Base-by-base conservation (phyloP, 768 basidiomycete species). In the Leccinum olivaceopallidum region DNA sequence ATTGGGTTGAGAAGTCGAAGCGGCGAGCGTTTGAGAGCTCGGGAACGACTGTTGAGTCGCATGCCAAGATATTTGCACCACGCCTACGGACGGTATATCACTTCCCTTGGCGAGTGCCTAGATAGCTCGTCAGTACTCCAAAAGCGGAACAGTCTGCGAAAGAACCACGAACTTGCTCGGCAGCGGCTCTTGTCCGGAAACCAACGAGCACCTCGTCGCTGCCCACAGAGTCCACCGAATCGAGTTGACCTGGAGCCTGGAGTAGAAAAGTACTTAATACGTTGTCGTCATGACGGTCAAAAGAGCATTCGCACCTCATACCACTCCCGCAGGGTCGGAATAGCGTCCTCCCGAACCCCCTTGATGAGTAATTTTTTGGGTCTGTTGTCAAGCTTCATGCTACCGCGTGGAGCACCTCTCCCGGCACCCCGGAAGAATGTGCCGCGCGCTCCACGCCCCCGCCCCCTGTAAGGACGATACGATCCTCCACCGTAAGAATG, bases 381-480 rank as follows among this genome's bases (percentile, higher is more conserved):
- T 18, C 94, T 85, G 69, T 95, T 94, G 73, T 97, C 94, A 30
- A 97, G 83, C 69, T 90, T 90, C 89, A 96, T 90, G 67, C 87
- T 93, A 10, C 80, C 78, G 47, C 88, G 82, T 10, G 86, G 80
- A 51, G 84, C 86, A 59, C 91, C 90, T 50, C 91, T 84, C 63
- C 82, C 79, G 9, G 78, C 80, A 47, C 81, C 81, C 14, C 89
- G 84, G 71, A 81, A 85, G 67, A 81, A 87, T 14, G 83, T 77
- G 51, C 92, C 74, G 0, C 79, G 79, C 28, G 72, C 75, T 3
- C 87, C 89, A 57, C 89, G 79, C 34, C 79, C 84, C 26, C 87
- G 84, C 12, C 87, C 88, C 60, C 92, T 82, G 52, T 89, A 88
- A 28, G 88, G 83, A 10, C 90, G 82, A 65, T 86, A 85, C 34